Evolutionary conservation across 345 rosid species (phyloP), one percentile per base, ranked within the genome.

Genomic region (Camelina sativa): DNA sequence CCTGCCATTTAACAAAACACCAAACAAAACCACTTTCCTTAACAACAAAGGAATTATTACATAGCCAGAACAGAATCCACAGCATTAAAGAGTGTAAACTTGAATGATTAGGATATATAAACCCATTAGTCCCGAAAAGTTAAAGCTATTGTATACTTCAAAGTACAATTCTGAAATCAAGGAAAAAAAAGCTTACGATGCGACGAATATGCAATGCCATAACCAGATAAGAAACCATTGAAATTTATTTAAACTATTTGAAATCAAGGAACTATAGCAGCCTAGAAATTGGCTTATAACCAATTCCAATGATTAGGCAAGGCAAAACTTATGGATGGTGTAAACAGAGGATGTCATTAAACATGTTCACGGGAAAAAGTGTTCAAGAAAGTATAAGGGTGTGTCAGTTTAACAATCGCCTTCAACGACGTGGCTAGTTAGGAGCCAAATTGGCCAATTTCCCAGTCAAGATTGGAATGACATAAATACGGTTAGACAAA

Each of bases 401-500:
- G 52, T 62, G 52, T 62, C 69, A 62, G 55, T 44, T 44, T 65
- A 43, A 62, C 17, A 53, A 12, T 46, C 13, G 38, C 40, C 9
- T 44, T 12, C 25, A 65, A 16, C 2, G 64, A 46, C 19, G 38
- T 58, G 46, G 34, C 46, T 58, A 34, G 8, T 58, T 46, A 32
- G 47, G 65, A 69, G 46, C 12, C 13, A n/a, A 6, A 65, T 37
- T 48, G 74, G 69, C 40, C 19, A 52, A 60, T 32, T 9, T 16
- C 12, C 20, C 59, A 53, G 62, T 62, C 65, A 69, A 76, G 51
- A 69, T 62, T 69, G 46, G 62, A 51, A 61, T 47, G 58, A 38
- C 11, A 75, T 47, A 8, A 16, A 61, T 34, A 75, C 60, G 62
- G 51, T 69, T 62, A 76, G 79, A 86, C 80, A 91, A 87, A 84